Conservation (phyloP, 1,284 basidiomycete genomes). For the Phylloboletellus chloephorus region DNA sequence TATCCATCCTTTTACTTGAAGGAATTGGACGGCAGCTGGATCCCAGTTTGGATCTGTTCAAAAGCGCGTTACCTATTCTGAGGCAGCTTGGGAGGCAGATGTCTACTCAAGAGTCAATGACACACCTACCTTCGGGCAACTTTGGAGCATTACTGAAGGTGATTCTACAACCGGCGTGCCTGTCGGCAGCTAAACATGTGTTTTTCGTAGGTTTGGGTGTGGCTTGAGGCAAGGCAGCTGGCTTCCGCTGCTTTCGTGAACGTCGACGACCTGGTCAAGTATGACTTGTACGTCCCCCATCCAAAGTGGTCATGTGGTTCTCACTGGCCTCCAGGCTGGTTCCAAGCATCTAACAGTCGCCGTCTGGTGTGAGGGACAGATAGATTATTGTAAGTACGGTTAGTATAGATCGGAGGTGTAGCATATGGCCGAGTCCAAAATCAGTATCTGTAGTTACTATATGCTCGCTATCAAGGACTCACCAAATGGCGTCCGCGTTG, state of each 20-base stretch:
- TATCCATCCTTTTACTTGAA: conserved; percentile 89
- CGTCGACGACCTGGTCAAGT: conserved; percentile 72
- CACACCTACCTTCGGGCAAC: conserved; percentile 59
- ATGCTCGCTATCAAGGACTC: background rate
- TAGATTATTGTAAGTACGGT: conserved; percentile 15
- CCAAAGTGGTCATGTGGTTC: background rate
- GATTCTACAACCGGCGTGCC: conserved; percentile 3
- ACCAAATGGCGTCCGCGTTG: conserved; percentile 35
- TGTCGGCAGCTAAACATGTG: conserved; percentile 3
- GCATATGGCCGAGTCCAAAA: conserved; percentile 13
- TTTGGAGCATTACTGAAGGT: conserved; percentile 84
- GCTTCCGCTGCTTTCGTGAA: conserved; percentile 74
- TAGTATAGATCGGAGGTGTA: conserved; percentile 15
- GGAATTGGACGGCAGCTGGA: conserved; percentile 95
- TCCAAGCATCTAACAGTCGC: conserved; percentile 21
- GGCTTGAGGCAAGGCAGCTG: conserved; percentile 83
- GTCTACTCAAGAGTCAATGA: conserved; percentile 71
- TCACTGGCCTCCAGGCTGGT: conserved; percentile 22
- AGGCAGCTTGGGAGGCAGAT: conserved; percentile 86
- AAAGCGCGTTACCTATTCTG: conserved; percentile 86
- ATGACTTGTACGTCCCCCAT: conserved; percentile 59
- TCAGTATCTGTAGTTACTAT: too few species aligned
- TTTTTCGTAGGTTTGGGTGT: conserved; percentile 72
- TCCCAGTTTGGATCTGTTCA: conserved; percentile 89
- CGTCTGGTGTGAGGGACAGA: conserved; percentile 1